Conservation (phyloP, 257 asterid genomes). For the Scutellaria galericulata region DNA sequence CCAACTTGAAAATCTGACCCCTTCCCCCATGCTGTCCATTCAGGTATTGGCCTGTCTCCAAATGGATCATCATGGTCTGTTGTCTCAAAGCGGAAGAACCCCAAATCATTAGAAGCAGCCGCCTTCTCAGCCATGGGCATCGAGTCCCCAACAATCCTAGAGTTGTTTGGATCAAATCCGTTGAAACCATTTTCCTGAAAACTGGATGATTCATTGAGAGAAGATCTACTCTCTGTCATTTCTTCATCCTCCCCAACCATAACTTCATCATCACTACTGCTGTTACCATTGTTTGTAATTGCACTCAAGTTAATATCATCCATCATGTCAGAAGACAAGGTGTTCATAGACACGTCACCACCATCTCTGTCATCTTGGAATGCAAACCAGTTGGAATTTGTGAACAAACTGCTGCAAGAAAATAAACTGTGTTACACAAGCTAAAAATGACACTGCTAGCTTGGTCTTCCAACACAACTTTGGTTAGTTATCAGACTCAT, state of each 20-base stretch:
- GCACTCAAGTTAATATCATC: conserved; percentile 68
- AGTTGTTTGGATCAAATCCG: conserved; percentile 41
- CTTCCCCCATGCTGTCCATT: conserved; percentile 91
- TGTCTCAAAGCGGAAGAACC: conserved; percentile 68
- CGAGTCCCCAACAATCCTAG: conserved; percentile 34
- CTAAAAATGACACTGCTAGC: background rate
- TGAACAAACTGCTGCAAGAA: conserved; percentile 76
- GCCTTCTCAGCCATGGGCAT: conserved; percentile 44
- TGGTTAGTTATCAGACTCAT: background rate
- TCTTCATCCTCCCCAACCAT: conserved; percentile 95
- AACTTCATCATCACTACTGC: conserved; percentile 88
- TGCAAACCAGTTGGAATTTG: conserved; percentile 99
- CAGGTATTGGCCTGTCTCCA: conserved; percentile 82
- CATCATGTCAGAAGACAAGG: conserved; percentile 67
- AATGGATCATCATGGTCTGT: conserved; percentile 66
- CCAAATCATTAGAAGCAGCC: conserved; percentile 51
- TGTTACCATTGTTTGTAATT: conserved; percentile 60
- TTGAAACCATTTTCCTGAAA: conserved; percentile 36
- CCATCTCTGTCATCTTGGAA: conserved; percentile 81
- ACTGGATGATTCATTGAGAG: conserved; percentile 48
- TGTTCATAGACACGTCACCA: conserved; percentile 54
- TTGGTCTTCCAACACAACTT: background rate
- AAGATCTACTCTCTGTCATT: conserved; percentile 54
- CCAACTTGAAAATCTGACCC: conserved; percentile 62
- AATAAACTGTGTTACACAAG: conserved; percentile 22